These are phyloP conservation scores for Gracilaria caudata DNA, from an alignment of 23 red algal species.

Conservation along the genomic window DNA sequence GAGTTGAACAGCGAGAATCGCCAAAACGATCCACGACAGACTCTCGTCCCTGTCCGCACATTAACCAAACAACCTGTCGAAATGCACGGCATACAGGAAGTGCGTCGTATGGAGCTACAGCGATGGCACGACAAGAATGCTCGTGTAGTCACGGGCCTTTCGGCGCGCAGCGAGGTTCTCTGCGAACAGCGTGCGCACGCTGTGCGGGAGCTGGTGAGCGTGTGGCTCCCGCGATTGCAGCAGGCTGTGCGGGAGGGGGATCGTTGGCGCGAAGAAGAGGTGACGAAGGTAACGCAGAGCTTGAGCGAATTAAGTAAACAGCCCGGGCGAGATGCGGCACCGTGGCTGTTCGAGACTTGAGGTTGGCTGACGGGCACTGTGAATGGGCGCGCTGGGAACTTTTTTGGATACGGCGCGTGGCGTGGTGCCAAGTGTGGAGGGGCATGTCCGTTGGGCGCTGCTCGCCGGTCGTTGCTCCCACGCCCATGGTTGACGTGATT, in stretches of 20 bases:
- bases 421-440: conserved; percentile 7
- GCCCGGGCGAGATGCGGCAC: neutral
- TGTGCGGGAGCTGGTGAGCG: neutral
- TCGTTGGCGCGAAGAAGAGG: neutral
- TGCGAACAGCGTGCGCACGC: conserved; percentile 21
- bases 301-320: neutral
- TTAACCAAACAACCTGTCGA: neutral
- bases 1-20: neutral
- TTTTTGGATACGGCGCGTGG: neutral
- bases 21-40: neutral
- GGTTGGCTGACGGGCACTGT: neutral
- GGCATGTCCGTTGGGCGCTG: conserved; percentile 15
- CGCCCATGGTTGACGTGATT: neutral
- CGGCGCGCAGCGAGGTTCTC: conserved; percentile 4
- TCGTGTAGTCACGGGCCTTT: neutral
- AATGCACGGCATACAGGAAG: neutral
- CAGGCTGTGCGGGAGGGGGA: neutral
- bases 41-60: neutral
- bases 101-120: neutral
- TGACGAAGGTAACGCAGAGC: neutral
- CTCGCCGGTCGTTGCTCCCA: neutral
- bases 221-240: neutral
- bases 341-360: conserved; percentile 5
- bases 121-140: neutral
- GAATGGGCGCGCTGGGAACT: neutral